Percentiles rank a stretch among this genome's conserved stretches.
Conservation (phyloP, 345 rosid species). For the Punica granatum region DNA sequence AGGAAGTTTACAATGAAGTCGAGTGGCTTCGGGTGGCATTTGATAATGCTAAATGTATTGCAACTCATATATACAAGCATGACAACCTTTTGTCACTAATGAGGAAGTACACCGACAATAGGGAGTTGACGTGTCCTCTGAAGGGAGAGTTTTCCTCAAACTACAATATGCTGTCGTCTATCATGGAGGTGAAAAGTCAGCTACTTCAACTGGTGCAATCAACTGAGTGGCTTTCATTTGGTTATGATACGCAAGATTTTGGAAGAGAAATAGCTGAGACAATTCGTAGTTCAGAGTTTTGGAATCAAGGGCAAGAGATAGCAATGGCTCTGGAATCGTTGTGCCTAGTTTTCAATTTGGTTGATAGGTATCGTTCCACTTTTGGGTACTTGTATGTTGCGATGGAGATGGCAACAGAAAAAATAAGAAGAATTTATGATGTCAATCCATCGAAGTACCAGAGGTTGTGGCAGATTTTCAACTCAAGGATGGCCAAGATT, state of each 20-base stretch:
- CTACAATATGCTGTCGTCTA: background rate
- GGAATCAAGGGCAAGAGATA: slow-evolving; percentile 7
- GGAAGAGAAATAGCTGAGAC: background rate
- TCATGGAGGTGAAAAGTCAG: background rate
- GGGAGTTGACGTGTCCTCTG: background rate
- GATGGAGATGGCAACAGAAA: background rate
- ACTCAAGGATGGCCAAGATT: background rate
- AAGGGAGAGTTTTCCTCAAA: no score
- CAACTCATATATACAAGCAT: background rate
- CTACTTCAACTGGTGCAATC: background rate
- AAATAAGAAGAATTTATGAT: background rate
- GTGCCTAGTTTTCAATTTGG: background rate
- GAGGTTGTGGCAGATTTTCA: background rate
- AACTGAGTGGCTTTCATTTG: slow-evolving; percentile 4
- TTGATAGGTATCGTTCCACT: background rate
- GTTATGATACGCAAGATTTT: no score
- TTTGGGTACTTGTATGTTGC: slow-evolving; percentile 6
- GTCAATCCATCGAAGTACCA: background rate
- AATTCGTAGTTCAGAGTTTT: slow-evolving; percentile 3
- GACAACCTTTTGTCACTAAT: background rate
- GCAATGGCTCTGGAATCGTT: background rate
- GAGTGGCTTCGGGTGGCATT: background rate
- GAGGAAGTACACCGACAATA: background rate
- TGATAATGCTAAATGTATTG: background rate
- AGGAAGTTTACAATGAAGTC: background rate